phyloP scores from a whole-genome alignment of 2,329 filamentous ascomycete species.

The Ophiostoma populinum region DNA sequence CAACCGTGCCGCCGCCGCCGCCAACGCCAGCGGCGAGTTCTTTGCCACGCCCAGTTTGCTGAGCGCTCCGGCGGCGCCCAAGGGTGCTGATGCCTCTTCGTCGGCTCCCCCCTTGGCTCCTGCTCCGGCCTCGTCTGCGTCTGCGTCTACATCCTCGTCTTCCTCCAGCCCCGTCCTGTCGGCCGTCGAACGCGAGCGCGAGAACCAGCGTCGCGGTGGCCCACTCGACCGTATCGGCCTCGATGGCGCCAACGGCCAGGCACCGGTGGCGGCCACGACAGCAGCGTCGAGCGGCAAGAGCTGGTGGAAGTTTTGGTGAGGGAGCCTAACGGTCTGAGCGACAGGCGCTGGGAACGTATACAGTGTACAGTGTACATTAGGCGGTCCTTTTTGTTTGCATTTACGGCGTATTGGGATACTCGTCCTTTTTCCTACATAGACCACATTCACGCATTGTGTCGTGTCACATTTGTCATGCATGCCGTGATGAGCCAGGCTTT shows the following conservation, averaged over 20 bases:
- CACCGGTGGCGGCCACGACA: neutral
- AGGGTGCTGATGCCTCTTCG: slow-evolving; percentile 11
- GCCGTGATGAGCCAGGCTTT: too few relatives aligned
- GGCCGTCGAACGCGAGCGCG: slow-evolving; percentile 31
- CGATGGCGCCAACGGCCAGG: slow-evolving; percentile 14
- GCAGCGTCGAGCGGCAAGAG: slow-evolving; percentile 24
- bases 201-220: slow-evolving; percentile 32
- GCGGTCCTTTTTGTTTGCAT: neutral
- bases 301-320: slow-evolving; percentile 18
- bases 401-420: neutral
- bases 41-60: slow-evolving; percentile 33
- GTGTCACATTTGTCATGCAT: too few relatives aligned
- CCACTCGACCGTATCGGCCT: slow-evolving; percentile 32
- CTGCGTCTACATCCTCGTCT: too few relatives aligned
- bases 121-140: too few relatives aligned
- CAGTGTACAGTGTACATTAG: neutral
- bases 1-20: slow-evolving; percentile 25
- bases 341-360: neutral
- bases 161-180: too few relatives aligned
- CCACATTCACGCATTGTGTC: too few relatives aligned
- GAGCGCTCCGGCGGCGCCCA: slow-evolving; percentile 29
- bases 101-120: too few relatives aligned
- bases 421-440: too few relatives aligned
- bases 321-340: too few relatives aligned
- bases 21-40: slow-evolving; percentile 8